These are phyloP conservation scores for Skeletonema potamos DNA, from an alignment of 108 stramenopile genomes.

Conservation along the genomic window DNA sequence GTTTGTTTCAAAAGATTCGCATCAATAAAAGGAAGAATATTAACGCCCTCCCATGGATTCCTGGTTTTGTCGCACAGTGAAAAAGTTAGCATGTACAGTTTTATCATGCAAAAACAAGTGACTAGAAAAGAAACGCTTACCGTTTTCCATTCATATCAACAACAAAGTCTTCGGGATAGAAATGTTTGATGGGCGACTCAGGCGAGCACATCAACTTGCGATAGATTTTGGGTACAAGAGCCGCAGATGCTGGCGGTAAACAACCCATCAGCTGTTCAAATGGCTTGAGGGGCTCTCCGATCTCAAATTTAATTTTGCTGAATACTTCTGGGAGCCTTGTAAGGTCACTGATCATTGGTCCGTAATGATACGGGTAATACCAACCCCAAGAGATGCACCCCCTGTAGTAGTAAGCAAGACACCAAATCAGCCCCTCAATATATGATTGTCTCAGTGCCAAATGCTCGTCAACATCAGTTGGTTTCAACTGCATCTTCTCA, in stretches of 20 bases:
- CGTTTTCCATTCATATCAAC: slow-evolving; percentile 99
- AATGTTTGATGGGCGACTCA: slow-evolving; percentile 89
- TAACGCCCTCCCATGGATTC: slow-evolving; percentile 99
- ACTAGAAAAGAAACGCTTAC: slow-evolving; percentile 20
- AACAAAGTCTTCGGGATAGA: slow-evolving; percentile 92
- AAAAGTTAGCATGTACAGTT: neutral
- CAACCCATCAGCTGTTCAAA: slow-evolving; percentile 97
- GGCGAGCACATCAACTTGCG: slow-evolving; percentile 82
- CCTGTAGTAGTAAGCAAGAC: slow-evolving; percentile 97
- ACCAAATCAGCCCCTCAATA: slow-evolving; percentile 99
- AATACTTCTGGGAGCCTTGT: slow-evolving; percentile 81
- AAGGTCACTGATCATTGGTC: slow-evolving; percentile 94
- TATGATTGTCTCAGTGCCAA: slow-evolving; percentile 76
- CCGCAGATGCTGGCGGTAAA: slow-evolving; percentile 88
- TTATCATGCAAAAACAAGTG: neutral
- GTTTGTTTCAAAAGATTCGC: slow-evolving; percentile 77
- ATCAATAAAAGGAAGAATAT: slow-evolving; percentile 97
- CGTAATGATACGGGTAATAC: slow-evolving; percentile 98
- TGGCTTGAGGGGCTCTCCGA: slow-evolving; percentile 87
- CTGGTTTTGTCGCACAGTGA: slow-evolving; percentile 6
- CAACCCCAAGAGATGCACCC: slow-evolving; percentile 98
- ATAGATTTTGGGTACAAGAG: slow-evolving; percentile 88
- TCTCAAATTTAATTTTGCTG: slow-evolving; percentile 80
- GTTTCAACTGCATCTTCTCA: slow-evolving; percentile 89
- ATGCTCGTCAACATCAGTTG: slow-evolving; percentile 70